Conservation (phyloP, 1,284 basidiomycete genomes). For the Sanghuangporus baumii region DNA sequence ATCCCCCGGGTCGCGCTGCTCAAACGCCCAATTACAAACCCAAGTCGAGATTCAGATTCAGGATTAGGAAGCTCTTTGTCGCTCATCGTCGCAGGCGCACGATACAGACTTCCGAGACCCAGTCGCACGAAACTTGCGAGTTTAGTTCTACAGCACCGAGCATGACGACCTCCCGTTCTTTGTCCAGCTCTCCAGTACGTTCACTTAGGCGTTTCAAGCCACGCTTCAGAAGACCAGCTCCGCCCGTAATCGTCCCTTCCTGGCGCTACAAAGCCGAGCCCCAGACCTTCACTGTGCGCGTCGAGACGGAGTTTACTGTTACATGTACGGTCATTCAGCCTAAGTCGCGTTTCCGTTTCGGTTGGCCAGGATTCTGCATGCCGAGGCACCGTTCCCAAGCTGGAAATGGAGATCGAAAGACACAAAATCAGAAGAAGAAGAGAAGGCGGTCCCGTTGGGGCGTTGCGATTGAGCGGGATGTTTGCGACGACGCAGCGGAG, state of each 20-base stretch:
- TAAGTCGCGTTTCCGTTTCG: not conserved
- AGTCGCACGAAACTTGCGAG: not conserved
- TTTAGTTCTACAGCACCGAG: not conserved
- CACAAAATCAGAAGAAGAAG: not conserved
- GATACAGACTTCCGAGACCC: not conserved
- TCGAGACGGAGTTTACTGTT: conserved; percentile 1
- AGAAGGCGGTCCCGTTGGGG: not conserved
- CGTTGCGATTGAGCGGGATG: not conserved
- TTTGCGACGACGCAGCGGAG: not conserved
- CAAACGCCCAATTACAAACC: not conserved
- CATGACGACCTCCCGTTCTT: not conserved
- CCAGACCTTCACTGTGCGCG: conserved; percentile 4
- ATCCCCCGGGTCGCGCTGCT: not conserved
- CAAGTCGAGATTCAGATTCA: no score
- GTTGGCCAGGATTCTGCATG: not conserved
- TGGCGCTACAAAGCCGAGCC: not conserved
- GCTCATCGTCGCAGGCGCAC: not conserved
- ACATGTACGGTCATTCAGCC: conserved; percentile 10
- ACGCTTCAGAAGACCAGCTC: not conserved
- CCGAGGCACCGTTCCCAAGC: not conserved
- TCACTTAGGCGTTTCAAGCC: not conserved
- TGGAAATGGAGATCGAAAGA: not conserved
- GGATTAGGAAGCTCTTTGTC: not conserved
- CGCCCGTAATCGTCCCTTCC: conserved; percentile 2
- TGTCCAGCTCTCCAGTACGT: not conserved